phyloP scores from a whole-genome alignment of 2,329 filamentous ascomycete species.

The Bisporella sp. region DNA sequence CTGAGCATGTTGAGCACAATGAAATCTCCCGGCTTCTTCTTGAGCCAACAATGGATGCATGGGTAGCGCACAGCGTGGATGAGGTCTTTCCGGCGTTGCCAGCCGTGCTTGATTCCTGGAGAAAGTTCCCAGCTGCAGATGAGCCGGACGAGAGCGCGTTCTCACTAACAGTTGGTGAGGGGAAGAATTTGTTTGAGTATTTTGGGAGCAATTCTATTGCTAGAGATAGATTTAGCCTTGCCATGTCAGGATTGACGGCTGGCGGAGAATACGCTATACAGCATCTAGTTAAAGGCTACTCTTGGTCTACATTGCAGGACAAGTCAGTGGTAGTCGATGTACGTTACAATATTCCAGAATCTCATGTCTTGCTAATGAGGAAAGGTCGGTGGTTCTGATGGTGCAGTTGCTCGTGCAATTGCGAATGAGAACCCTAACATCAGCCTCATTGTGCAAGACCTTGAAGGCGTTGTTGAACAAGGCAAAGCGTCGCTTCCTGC shows the following conservation, averaged over 20 bases:
- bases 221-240: neutral
- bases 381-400: constrained; percentile 21
- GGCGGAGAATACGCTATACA: neutral
- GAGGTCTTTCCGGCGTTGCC: neutral
- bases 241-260: neutral
- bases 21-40: neutral
- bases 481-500: neutral
- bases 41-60: neutral
- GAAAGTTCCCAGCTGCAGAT: neutral
- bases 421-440: constrained; percentile 16
- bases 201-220: no score
- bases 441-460: constrained; percentile 19
- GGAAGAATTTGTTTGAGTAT: no score
- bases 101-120: neutral
- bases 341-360: neutral
- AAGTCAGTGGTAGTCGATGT: neutral
- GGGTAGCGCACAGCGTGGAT: neutral
- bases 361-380: neutral
- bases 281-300: neutral
- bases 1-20: neutral
- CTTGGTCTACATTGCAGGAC: neutral
- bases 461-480: constrained; percentile 7
- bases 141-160: neutral
- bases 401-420: constrained; percentile 16
- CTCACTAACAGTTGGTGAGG: neutral